A percentile compares a stretch with the other conserved stretches of the same genome.
Evolutionary conservation across 768 basidiomycete genomes (phyloP).

Genomic region (Psilocybe cyanescens): DNA sequence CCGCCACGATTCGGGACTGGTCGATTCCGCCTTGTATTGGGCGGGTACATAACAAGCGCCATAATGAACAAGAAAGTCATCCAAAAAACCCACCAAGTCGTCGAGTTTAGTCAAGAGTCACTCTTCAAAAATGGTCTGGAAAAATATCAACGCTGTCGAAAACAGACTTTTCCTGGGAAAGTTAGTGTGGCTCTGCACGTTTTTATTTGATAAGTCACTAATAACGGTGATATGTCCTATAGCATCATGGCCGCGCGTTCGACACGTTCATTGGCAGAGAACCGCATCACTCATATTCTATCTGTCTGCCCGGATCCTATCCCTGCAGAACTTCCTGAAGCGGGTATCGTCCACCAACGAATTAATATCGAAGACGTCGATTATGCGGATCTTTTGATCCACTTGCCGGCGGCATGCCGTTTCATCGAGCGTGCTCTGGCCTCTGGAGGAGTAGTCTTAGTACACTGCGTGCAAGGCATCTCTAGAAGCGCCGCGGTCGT

Average conservation of each 20-base stretch:
- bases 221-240: conserved; percentile 20
- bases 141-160: conserved; percentile 67
- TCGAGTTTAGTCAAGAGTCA: conserved; percentile 17
- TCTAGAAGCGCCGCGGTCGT: conserved; percentile 73
- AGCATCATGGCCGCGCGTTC: conserved; percentile 76
- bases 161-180: conserved; percentile 74
- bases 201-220: conserved; percentile 20
- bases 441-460: conserved; percentile 62
- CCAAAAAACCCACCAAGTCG: conserved; percentile 18
- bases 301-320: conserved; percentile 78
- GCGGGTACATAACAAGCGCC: conserved; percentile 24
- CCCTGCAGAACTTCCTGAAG: conserved; percentile 71
- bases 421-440: conserved; percentile 68
- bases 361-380: conserved; percentile 73
- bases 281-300: conserved; percentile 78
- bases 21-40: conserved; percentile 17
- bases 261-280: conserved; percentile 71
- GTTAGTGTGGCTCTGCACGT: conserved; percentile 49
- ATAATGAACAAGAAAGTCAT: conserved; percentile 13
- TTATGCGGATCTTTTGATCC: conserved; percentile 69
- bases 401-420: conserved; percentile 65
- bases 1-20: conserved; percentile 22
- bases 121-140: conserved; percentile 54
- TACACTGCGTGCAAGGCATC: conserved; percentile 69
- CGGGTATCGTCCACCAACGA: conserved; percentile 70